phyloP scores from a whole-genome alignment of 352 stramenopile genomes.

The Phytophthora nicotianae region DNA sequence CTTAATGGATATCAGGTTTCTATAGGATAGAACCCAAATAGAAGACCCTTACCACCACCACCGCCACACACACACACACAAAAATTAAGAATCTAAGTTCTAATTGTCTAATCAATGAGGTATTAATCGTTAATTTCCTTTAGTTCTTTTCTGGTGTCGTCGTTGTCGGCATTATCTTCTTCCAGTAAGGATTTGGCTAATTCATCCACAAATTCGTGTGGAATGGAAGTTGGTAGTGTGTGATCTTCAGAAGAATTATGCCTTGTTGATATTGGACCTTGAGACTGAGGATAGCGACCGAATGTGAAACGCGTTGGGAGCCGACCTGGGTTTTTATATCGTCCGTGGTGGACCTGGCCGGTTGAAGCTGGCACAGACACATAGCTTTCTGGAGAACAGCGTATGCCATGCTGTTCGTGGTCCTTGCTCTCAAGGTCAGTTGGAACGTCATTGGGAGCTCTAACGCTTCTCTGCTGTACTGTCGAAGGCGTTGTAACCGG shows the following conservation, averaged over 20 bases:
- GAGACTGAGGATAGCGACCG: background rate
- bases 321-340: background rate
- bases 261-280: background rate
- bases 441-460: background rate
- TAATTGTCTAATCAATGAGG: background rate
- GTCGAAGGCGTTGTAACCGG: background rate
- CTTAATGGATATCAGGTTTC: no score
- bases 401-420: background rate
- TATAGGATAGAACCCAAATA: no score
- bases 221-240: constrained; percentile 5
- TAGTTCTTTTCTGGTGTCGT: constrained; percentile 25
- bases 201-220: constrained; percentile 22
- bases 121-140: constrained; percentile 11
- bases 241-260: background rate
- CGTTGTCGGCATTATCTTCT: constrained; percentile 14
- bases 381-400: background rate
- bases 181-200: constrained; percentile 14
- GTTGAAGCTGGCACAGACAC: background rate
- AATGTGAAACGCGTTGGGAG: background rate
- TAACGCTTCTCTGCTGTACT: background rate
- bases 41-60: no score
- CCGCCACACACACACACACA: no score
- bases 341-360: background rate
- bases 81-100: background rate
- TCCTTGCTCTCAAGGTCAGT: constrained; percentile 2